Conservation (phyloP, 108 stramenopile species). For the Bacterosira constricta region DNA sequence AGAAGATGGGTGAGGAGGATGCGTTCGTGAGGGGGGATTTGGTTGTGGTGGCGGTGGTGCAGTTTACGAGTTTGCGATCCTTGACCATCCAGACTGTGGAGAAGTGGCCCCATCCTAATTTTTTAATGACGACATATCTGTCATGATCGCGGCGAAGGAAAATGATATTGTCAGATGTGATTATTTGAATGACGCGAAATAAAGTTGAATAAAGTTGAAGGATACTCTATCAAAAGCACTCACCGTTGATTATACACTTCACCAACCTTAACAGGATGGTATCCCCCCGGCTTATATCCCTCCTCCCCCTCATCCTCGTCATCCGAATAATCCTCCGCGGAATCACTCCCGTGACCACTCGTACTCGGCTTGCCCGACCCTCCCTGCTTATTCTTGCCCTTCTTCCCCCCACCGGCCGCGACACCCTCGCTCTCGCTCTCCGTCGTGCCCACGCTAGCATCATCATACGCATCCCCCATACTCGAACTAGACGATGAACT, state of each 20-base stretch:
- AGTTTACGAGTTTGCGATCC: slow-evolving; percentile 59
- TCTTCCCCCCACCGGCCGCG: slow-evolving; percentile 7
- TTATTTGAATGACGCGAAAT: not conserved
- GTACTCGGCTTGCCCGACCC: not conserved
- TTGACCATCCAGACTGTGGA: slow-evolving; percentile 97
- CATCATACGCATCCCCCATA: slow-evolving; percentile 37
- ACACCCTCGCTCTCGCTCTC: slow-evolving; percentile 28
- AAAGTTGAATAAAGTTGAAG: not conserved
- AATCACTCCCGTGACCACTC: slow-evolving; percentile 59
- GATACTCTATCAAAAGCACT: slow-evolving; percentile 18
- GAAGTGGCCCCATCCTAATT: slow-evolving; percentile 99
- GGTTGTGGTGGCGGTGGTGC: slow-evolving; percentile 12
- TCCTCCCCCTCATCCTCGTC: slow-evolving; percentile 94
- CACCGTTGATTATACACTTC: slow-evolving; percentile 93
- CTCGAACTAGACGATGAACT: slow-evolving; percentile 21
- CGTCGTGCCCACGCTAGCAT: slow-evolving; percentile 40
- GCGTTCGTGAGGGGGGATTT: slow-evolving; percentile 2
- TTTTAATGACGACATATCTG: slow-evolving; percentile 95
- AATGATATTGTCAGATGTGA: no score
- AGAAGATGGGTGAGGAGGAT: slow-evolving; percentile 54
- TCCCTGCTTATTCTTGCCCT: not conserved
- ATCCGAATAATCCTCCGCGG: slow-evolving; percentile 92
- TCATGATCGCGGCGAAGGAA: no score
- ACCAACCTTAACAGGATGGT: slow-evolving; percentile 93
- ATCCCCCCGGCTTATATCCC: slow-evolving; percentile 93